Evolutionary conservation across 768 basidiomycete genomes (phyloP).

Genomic region (Leccinum ochraceum): DNA sequence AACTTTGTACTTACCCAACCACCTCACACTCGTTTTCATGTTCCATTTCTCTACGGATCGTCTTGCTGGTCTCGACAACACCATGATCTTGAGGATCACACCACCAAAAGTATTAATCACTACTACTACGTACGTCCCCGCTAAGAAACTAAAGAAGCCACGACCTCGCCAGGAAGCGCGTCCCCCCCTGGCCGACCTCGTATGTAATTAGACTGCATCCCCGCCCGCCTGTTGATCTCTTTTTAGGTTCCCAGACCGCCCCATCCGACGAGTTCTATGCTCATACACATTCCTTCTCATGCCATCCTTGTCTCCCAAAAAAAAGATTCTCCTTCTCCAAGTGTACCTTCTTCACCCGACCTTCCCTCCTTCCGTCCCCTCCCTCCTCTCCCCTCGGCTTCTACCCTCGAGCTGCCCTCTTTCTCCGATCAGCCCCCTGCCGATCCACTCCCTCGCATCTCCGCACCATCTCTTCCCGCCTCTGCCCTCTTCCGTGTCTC

Average conservation of each 20-base stretch:
- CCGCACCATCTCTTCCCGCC: constrained; percentile 15
- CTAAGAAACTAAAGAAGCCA: constrained; percentile 27
- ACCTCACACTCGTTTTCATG: constrained; percentile 20
- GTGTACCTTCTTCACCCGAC: constrained; percentile 10
- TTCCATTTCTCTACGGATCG: constrained; percentile 39
- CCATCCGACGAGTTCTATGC: constrained; percentile 20
- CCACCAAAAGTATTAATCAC: constrained; percentile 31
- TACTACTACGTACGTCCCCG: constrained; percentile 22
- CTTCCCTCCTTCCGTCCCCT: constrained; percentile 30
- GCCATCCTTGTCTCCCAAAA: constrained; percentile 4
- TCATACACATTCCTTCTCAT: constrained; percentile 10
- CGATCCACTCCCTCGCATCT: constrained; percentile 11
- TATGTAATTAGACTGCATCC: constrained; percentile 25
- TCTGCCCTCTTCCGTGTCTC: constrained; percentile 21
- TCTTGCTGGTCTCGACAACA: constrained; percentile 45
- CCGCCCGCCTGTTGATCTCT: constrained; percentile 15
- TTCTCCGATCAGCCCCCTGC: constrained; percentile 29
- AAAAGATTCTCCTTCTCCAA: constrained; percentile 16
- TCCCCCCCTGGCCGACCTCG: constrained; percentile 33
- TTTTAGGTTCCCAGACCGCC: constrained; percentile 15
- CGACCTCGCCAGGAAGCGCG: constrained; percentile 24
- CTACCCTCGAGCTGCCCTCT: constrained; percentile 41
- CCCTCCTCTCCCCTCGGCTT: constrained; percentile 38
- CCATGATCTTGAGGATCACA: constrained; percentile 38
- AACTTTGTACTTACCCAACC: constrained; percentile 10